A percentile compares a stretch with the other conserved stretches of the same genome.
Conservation (phyloP, 768 basidiomycete genomes). For the Tricholoma matsutake region DNA sequence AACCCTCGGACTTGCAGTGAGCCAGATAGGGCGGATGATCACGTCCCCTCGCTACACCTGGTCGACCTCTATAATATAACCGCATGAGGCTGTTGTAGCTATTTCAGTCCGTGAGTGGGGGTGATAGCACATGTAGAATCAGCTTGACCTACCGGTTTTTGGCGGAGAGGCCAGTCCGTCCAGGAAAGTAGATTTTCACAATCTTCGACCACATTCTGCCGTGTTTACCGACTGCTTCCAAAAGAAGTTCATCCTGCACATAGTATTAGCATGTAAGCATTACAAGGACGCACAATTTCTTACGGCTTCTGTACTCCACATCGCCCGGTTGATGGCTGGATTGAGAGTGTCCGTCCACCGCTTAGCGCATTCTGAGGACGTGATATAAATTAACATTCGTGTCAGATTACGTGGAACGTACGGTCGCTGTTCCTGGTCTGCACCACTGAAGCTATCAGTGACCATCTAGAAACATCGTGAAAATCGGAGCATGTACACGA, state of each 20-base stretch:
- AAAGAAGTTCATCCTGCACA: slow-evolving; percentile 46
- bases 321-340: slow-evolving; percentile 56
- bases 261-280: slow-evolving; percentile 7
- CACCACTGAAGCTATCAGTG: slow-evolving; percentile 52
- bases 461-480: slow-evolving; percentile 39
- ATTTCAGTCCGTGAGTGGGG: slow-evolving; percentile 2
- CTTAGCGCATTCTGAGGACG: slow-evolving; percentile 55
- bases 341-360: slow-evolving; percentile 62
- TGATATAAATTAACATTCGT: too few relatives aligned
- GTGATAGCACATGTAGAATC: background rate
- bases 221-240: slow-evolving; percentile 51
- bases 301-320: slow-evolving; percentile 56
- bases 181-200: slow-evolving; percentile 58
- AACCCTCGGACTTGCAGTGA: slow-evolving; percentile 34
- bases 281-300: slow-evolving; percentile 2
- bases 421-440: slow-evolving; percentile 58
- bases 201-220: slow-evolving; percentile 66
- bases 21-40: slow-evolving; percentile 27
- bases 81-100: slow-evolving; percentile 54
- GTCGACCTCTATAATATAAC: slow-evolving; percentile 38
- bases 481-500: too few relatives aligned
- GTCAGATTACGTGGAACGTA: slow-evolving; percentile 31
- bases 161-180: slow-evolving; percentile 54
- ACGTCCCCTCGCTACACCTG: slow-evolving; percentile 30
- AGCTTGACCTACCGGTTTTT: slow-evolving; percentile 49